Evolutionary conservation across 2,329 filamentous ascomycete species (phyloP), one percentile per base, ranked within the genome.

Genomic region (Sarocladiaceae sp.): DNA sequence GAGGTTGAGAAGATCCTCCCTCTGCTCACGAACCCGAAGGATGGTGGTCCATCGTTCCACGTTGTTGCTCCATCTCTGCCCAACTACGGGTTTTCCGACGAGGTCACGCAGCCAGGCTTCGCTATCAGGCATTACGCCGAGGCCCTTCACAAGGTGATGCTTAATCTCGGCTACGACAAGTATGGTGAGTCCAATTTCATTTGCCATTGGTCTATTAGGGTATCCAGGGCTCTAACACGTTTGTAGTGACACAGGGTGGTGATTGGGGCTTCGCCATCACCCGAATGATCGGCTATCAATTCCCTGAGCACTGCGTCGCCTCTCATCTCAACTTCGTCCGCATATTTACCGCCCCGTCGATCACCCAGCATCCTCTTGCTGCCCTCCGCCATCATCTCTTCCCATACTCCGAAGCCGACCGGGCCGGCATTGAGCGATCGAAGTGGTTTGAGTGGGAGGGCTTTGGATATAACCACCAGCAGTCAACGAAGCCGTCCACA

Each of bases 401-500:
- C 0, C 72, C 78, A 0, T 82, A 81, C 6, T 33, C 40, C 18
- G 47, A 49, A 1, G 26, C 50, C 0, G 56, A 58, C 27, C 51
- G 50, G 29, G 48, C 62, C 1, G 79, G 78, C 0, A 57, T 78
- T 6, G 66, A 64, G 20, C 72, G 83, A 5, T 66, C 64, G 0
- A 47, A 62, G 0, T 83, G 78, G 79, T 86, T 87, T 59, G 6
- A 50, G 0, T 53, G 62, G 4, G 67, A 83, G 48, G 79, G 81
- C 0, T 60, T 57, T 7, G 59, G 58, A 1, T 63, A 64, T 32
- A 47, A 55, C 24, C 3, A 55, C 1, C 21, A 55, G 33, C 59
- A 63, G 32, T 79, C 75, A 3, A 88, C 85, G 0, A 82, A 83
- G 46, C 86, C 87, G 0, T 79, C 87, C 43, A 91, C 86, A 0